Conservation (phyloP, 345 rosid genomes). For the Acer negundo region DNA sequence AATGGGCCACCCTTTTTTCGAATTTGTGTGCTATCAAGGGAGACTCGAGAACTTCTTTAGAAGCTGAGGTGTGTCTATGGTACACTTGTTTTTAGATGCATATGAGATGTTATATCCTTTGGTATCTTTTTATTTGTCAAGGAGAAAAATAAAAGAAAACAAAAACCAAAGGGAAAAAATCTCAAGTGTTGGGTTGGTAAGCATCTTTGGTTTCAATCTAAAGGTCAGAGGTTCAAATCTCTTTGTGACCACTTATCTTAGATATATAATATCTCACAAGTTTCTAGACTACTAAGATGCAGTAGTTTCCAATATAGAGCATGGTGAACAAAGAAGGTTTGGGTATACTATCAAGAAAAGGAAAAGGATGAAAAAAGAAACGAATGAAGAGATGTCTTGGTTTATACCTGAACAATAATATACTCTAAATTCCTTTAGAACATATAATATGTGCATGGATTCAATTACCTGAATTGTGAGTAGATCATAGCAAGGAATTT, state of each 20-base stretch:
- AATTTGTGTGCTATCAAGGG: constrained; percentile 75
- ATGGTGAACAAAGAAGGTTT: neutral
- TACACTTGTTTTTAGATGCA: constrained; percentile 15
- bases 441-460: neutral
- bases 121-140: neutral
- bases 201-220: neutral
- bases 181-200: neutral
- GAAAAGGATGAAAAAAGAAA: neutral
- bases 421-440: neutral
- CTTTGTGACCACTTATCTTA: neutral
- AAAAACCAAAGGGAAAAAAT: neutral
- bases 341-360: neutral
- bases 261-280: neutral
- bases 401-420: neutral
- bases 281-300: neutral
- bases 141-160: neutral
- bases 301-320: neutral
- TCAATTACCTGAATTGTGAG: neutral
- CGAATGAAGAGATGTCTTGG: neutral
- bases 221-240: neutral
- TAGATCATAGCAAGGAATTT: neutral
- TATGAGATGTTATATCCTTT: neutral
- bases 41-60: constrained; percentile 87
- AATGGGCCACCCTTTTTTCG: constrained; percentile 88
- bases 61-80: constrained; percentile 75